A percentile compares a stretch with the other conserved stretches of the same genome.
phyloP scores from a whole-genome alignment of 176 grass and related monocot species.

The Bonia amplexicaulis region DNA sequence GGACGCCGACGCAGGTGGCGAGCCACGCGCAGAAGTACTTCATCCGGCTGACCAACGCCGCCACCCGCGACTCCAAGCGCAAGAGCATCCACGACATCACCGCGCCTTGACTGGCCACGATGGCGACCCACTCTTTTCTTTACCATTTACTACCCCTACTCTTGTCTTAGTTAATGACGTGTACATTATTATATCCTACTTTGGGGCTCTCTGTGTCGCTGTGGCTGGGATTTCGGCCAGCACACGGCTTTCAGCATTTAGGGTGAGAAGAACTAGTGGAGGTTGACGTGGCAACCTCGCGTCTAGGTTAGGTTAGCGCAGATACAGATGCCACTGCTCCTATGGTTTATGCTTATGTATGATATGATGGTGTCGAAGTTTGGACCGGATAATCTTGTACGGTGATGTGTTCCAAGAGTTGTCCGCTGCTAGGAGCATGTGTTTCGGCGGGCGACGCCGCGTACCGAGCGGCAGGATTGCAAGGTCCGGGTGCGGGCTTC shows the following conservation, averaged over 20 bases:
- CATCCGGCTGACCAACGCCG: constrained; percentile 54
- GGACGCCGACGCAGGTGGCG: constrained; percentile 91
- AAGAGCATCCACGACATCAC: constrained; percentile 99
- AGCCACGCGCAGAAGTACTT: constrained; percentile 99
- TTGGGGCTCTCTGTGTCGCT: not conserved
- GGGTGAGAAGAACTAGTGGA: not conserved
- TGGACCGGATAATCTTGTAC: constrained; percentile 8
- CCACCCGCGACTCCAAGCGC: constrained; percentile 60
- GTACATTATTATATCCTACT: constrained; percentile 32
- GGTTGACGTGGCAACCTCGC: constrained; percentile 14
- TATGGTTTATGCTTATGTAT: not conserved
- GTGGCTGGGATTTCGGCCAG: not conserved
- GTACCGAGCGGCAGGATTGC: not conserved
- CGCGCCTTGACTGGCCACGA: constrained; percentile 32
- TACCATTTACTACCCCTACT: not conserved
- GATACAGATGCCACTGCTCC: not conserved
- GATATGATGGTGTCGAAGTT: not conserved
- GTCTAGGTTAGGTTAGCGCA: not conserved
- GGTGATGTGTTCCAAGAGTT: not conserved
- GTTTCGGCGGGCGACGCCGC: not conserved
- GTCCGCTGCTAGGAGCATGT: not conserved
- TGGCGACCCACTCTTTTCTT: not conserved
- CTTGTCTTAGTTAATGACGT: not conserved
- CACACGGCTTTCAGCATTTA: constrained; percentile 8
- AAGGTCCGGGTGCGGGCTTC: not conserved